A percentile compares a stretch with the other conserved stretches of the same genome.
Conservation (phyloP, 805 yeast species). For the Candida sakaeoensis region DNA sequence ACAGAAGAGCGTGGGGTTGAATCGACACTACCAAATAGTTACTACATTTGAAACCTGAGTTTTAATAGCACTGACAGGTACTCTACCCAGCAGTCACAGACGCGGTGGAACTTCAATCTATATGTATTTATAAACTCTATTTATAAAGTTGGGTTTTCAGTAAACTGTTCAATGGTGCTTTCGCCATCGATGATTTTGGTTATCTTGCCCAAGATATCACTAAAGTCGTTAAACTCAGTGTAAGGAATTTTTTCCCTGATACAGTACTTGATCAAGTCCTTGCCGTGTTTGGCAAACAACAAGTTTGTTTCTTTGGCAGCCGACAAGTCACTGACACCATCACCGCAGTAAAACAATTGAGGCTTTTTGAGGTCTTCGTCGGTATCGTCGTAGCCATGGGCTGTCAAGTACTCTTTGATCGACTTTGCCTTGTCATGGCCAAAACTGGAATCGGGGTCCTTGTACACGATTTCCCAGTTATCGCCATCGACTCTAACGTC, state of each 20-base stretch:
- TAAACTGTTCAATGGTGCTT: slow-evolving; percentile 17
- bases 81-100: too few relatives aligned
- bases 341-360: slow-evolving; percentile 87
- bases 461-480: slow-evolving; percentile 80
- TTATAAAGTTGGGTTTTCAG: slow-evolving; percentile 17
- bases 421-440: slow-evolving; percentile 95
- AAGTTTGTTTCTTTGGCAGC: slow-evolving; percentile 96
- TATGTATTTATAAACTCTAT: neutral
- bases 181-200: slow-evolving; percentile 45
- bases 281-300: slow-evolving; percentile 88
- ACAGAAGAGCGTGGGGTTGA: too few relatives aligned
- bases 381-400: slow-evolving; percentile 26
- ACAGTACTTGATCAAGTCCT: slow-evolving; percentile 85
- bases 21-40: too few relatives aligned
- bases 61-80: too few relatives aligned
- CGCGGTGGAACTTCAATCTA: slow-evolving; percentile 1
- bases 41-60: too few relatives aligned
- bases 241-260: slow-evolving; percentile 76
- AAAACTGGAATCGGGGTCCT: slow-evolving; percentile 74
- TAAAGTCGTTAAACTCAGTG: slow-evolving; percentile 73
- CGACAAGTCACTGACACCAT: slow-evolving; percentile 91
- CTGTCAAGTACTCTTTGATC: slow-evolving; percentile 48
- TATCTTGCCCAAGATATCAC: slow-evolving; percentile 66
- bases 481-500: slow-evolving; percentile 53
- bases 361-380: slow-evolving; percentile 46